phyloP scores from a whole-genome alignment of 768 basidiomycete species.

The Trametes meyenii region DNA sequence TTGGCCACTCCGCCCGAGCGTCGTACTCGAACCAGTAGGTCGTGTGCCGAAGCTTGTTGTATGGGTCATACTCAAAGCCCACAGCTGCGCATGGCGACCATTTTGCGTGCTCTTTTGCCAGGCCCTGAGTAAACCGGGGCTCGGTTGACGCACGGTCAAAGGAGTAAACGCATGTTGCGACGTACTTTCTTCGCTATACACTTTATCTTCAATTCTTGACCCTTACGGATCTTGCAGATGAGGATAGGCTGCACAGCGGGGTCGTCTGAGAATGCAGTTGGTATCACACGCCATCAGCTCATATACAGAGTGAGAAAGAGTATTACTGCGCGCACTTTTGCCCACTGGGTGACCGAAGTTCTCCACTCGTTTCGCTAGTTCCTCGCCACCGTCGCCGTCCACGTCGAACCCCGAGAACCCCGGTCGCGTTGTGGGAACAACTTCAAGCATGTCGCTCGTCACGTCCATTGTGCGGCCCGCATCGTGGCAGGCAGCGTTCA shows the following conservation, averaged over 20 bases:
- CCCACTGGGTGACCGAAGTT: conserved; percentile 84
- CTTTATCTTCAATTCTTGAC: conserved; percentile 83
- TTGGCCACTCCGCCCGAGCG: conserved; percentile 85
- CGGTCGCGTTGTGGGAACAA: conserved; percentile 40
- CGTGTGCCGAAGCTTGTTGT: conserved; percentile 96
- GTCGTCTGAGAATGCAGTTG: conserved; percentile 50
- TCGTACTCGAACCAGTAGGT: conserved; percentile 92
- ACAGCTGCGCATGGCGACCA: conserved; percentile 98
- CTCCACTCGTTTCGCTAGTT: conserved; percentile 71
- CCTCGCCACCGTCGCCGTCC: conserved; percentile 61
- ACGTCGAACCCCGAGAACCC: conserved; percentile 27
- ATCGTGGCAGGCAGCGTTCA: conserved; percentile 78
- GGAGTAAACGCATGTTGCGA: background rate
- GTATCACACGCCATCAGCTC: background rate
- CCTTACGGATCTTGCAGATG: conserved; percentile 90
- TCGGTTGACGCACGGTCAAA: background rate
- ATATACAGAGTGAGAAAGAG: background rate
- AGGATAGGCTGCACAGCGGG: conserved; percentile 68
- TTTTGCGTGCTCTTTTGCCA: conserved; percentile 98
- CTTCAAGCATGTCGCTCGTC: conserved; percentile 83
- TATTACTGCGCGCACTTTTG: conserved; percentile 58
- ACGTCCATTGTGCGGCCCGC: conserved; percentile 73
- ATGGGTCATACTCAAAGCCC: conserved; percentile 95
- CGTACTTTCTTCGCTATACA: conserved; percentile 95
- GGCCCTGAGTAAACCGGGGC: conserved; percentile 58